These are phyloP conservation scores for Euphorbia peplus DNA, from an alignment of 345 rosid species.

Conservation along the genomic window DNA sequence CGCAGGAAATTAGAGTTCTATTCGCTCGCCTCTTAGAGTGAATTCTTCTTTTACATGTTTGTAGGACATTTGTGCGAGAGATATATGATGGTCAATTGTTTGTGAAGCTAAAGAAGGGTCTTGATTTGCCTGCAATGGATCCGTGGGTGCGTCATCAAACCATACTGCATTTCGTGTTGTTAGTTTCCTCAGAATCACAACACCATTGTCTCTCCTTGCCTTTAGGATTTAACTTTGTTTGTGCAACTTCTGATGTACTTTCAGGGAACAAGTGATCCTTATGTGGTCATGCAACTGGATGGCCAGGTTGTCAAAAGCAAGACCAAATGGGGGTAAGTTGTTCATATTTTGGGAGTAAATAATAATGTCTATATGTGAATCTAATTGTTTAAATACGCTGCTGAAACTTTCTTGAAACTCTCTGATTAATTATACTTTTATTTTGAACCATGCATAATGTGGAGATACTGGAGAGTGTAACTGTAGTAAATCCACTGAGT, in stretches of 20 bases:
- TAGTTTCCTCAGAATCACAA: not conserved
- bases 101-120: slow-evolving; percentile 67
- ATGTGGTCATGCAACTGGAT: slow-evolving; percentile 80
- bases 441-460: not conserved
- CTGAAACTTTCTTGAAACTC: not conserved
- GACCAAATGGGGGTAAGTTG: slow-evolving; percentile 63
- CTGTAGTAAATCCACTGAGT: not conserved
- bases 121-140: slow-evolving; percentile 86
- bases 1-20: not conserved
- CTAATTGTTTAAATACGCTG: not conserved
- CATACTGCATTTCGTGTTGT: no score
- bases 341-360: slow-evolving; percentile 5
- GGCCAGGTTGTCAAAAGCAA: slow-evolving; percentile 87
- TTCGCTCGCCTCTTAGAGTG: not conserved
- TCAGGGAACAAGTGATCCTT: slow-evolving; percentile 91
- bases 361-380: not conserved
- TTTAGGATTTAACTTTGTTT: not conserved
- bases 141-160: slow-evolving; percentile 63
- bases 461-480: not conserved
- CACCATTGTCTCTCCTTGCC: not conserved
- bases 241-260: slow-evolving; percentile 12
- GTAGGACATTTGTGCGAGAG: slow-evolving; percentile 80
- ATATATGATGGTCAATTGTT: slow-evolving; percentile 81
- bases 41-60: slow-evolving; percentile 2
- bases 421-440: not conserved